Evolutionary conservation across 1,284 basidiomycete species (phyloP).

Genomic region (Puccinia novopanici): DNA sequence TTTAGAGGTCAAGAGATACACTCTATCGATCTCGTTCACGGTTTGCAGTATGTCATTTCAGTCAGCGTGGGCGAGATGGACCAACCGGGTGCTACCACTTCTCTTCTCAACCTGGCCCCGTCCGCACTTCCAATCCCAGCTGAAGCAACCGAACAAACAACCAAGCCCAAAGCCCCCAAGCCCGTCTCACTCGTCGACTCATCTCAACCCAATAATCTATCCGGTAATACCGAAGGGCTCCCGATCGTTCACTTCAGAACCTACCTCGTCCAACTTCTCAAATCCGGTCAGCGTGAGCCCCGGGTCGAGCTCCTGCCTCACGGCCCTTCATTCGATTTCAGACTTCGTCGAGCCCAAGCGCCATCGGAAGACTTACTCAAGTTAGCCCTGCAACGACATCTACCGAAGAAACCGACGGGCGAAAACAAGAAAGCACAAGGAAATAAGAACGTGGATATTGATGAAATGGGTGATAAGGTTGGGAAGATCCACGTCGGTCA

Average conservation of each 20-base stretch:
- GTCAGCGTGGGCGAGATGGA: constrained; percentile 81
- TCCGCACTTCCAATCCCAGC: constrained; percentile 45
- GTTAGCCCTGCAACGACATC: constrained; percentile 72
- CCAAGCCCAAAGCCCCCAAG: constrained; percentile 56
- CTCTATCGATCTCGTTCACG: constrained; percentile 60
- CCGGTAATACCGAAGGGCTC: constrained; percentile 59
- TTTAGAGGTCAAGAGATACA: constrained; percentile 86
- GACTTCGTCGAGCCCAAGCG: constrained; percentile 72
- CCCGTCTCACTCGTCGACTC: constrained; percentile 58
- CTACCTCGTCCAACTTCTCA: constrained; percentile 75
- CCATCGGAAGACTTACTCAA: constrained; percentile 79
- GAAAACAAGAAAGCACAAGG: constrained; percentile 73
- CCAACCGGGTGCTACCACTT: constrained; percentile 37
- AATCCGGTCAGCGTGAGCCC: constrained; percentile 76
- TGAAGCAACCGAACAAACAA: constrained; percentile 51
- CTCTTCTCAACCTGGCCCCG: constrained; percentile 21
- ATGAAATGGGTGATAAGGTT: constrained; percentile 95
- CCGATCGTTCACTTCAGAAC: constrained; percentile 85
- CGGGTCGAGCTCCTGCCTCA: constrained; percentile 80
- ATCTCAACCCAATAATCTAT: constrained; percentile 59
- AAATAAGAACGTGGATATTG: constrained; percentile 80
- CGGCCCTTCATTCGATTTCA: constrained; percentile 87
- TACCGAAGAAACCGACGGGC: constrained; percentile 74
- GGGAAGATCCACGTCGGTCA: constrained; percentile 84
- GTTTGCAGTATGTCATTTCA: constrained; percentile 63